Evolutionary conservation across 2,329 filamentous ascomycete species (phyloP), one percentile per base, ranked within the genome.

Genomic region (Diaporthe velutina): DNA sequence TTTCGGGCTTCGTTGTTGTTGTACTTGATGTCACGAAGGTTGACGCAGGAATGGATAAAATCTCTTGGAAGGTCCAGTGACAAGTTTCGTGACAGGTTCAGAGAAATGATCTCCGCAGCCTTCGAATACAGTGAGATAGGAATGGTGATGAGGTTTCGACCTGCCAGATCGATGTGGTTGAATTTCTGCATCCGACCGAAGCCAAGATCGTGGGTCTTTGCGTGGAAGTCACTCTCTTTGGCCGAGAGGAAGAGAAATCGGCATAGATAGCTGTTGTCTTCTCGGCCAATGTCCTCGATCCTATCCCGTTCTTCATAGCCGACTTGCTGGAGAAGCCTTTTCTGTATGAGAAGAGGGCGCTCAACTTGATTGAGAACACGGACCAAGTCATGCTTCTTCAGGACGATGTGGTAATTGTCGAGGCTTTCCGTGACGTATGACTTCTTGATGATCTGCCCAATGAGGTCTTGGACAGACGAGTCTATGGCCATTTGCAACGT

Each of bases 201-300:
- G 35, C 93, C 94, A 67, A 95, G 90, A 80, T 98, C 96, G 77
- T 96, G 93, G 33, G 94, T 87, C 75, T 89, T 91, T 57, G 93
- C 89, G 77, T 93, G 91, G 80, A 90, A 96, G 66, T 96, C 95
- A 82, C 92, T 96, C 82, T 98, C 93, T 80, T 96, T 94, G 28
- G 94, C 93, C 22, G 96, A 96, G 74, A 98, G 87, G 83, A 99
- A 99, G 75, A 97, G 95, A 85, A 99, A 98, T 8, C 97, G 94
- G 81, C 96, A 98, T 17, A 99, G 89, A 79, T 98, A 99, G 82
- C 96, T 97, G 83, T 98, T 98, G 86, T 99, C 97, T 83, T 99
- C 97, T 74, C 97, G 92, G 38, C 97, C 97, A 70, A 99, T 91
- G 77, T 98, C 97, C 82, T 98, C 96, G 60, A 99, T 92, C 52